Evolutionary conservation across 352 stramenopile genomes (phyloP).

Genomic region (Peronospora tabacina): DNA sequence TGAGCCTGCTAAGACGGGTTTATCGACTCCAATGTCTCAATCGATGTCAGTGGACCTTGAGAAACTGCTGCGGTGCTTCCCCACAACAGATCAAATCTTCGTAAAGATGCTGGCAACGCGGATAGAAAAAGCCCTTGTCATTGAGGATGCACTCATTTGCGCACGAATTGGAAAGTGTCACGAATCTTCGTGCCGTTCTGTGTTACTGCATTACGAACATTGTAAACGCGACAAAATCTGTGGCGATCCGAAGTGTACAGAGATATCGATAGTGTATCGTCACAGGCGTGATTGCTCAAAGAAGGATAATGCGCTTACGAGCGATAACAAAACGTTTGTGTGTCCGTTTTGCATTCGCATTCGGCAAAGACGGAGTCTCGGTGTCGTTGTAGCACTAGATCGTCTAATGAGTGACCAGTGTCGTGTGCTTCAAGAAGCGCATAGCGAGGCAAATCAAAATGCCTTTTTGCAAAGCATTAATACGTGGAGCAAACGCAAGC

Average conservation of each 20-base stretch:
- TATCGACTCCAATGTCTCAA: background rate
- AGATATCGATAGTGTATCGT: conserved; percentile 19
- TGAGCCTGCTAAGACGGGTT: background rate
- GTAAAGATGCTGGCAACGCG: conserved; percentile 21
- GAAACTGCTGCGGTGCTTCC: conserved; percentile 28
- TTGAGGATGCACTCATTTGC: conserved; percentile 41
- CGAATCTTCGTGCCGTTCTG: conserved; percentile 19
- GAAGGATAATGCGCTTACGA: conserved; percentile 9
- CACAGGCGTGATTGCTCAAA: conserved; percentile 28
- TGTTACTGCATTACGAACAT: conserved; percentile 29
- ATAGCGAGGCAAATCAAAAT: conserved; percentile 27
- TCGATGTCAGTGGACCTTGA: conserved; percentile 20
- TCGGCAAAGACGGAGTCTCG: conserved; percentile 26
- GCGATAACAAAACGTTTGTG: conserved; percentile 11
- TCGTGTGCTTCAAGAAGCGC: conserved; percentile 17
- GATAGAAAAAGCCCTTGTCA: conserved; percentile 24
- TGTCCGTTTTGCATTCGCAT: conserved; percentile 46
- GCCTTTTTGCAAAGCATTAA: conserved; percentile 35
- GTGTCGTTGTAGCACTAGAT: conserved; percentile 22
- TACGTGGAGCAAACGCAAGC: conserved; percentile 22
- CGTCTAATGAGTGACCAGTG: conserved; percentile 30
- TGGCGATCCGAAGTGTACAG: conserved; percentile 20
- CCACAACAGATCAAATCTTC: conserved; percentile 20
- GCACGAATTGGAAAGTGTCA: conserved; percentile 28
- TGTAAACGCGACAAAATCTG: conserved; percentile 30